A percentile compares a stretch with the other conserved stretches of the same genome.
Conservation (phyloP, 106 monocot species). For the Dactylorhiza incarnata region DNA sequence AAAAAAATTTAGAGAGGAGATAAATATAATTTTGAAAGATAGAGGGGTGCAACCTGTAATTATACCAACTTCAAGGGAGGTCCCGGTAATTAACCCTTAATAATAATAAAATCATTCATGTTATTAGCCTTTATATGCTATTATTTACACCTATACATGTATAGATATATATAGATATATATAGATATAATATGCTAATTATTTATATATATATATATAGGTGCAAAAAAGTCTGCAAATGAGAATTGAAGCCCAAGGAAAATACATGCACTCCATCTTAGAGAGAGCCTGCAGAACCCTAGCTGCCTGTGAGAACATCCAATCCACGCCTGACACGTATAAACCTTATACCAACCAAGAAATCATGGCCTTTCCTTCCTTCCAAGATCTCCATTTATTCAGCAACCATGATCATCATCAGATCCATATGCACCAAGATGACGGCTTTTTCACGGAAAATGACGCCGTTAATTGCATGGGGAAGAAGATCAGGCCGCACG, state of each 20-base stretch:
- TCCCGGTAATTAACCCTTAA: too few species aligned
- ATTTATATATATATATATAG: conserved; percentile 12
- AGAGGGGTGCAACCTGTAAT: too few species aligned
- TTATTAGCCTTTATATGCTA: too few species aligned
- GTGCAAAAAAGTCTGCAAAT: conserved; percentile 67
- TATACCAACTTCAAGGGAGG: too few species aligned
- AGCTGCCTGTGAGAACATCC: conserved; percentile 14
- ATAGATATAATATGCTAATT: background rate
- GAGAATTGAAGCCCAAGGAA: conserved; percentile 72
- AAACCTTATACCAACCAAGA: background rate
- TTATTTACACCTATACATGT: too few species aligned
- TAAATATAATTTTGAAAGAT: too few species aligned
- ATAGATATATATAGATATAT: too few species aligned
- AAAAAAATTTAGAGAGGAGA: too few species aligned
- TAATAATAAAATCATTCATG: too few species aligned
- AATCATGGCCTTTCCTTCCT: conserved; percentile 46
- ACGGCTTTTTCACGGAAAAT: conserved; percentile 21
- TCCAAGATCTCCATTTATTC: conserved; percentile 69
- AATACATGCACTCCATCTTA: conserved; percentile 61
- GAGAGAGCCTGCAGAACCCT: conserved; percentile 57
- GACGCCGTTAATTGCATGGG: conserved; percentile 17
- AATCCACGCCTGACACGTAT: background rate
- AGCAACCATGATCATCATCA: conserved; percentile 24
- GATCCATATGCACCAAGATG: conserved; percentile 24
- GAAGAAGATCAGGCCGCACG: conserved; percentile 26